These are phyloP conservation scores for Musa balbisiana DNA, from an alignment of 202 grass and related monocot species.

Conservation along the genomic window DNA sequence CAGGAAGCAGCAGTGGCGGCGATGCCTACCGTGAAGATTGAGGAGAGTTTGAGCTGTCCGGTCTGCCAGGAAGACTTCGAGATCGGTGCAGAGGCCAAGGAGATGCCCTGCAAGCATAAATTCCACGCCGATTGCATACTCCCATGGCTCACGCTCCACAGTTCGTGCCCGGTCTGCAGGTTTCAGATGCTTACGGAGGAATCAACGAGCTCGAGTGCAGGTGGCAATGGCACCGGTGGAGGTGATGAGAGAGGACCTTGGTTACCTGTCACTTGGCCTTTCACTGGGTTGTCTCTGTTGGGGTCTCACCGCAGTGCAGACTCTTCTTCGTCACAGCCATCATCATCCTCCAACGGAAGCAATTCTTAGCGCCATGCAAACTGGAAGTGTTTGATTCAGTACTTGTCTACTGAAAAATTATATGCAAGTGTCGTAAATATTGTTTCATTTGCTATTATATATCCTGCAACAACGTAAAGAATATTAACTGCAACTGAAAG, in stretches of 20 bases:
- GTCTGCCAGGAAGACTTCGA: constrained; percentile 63
- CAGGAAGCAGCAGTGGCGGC: constrained; percentile 58
- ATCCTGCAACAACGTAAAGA: no score
- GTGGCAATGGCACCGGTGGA: constrained; percentile 24
- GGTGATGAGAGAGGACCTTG: constrained; percentile 30
- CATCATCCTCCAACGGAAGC: constrained; percentile 1
- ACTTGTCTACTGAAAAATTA: background rate
- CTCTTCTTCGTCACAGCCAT: background rate
- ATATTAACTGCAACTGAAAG: no score
- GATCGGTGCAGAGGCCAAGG: constrained; percentile 40
- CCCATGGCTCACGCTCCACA: constrained; percentile 87
- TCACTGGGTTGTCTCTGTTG: constrained; percentile 28
- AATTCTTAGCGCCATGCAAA: constrained; percentile 4
- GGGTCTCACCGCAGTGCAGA: background rate
- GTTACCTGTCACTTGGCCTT: constrained; percentile 35
- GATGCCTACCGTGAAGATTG: constrained; percentile 49
- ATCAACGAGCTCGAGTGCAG: constrained; percentile 37
- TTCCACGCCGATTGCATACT: constrained; percentile 72
- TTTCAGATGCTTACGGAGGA: constrained; percentile 58
- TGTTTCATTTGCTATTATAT: background rate
- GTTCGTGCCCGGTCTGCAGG: constrained; percentile 82
- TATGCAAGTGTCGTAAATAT: constrained; percentile 1
- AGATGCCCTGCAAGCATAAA: constrained; percentile 76
- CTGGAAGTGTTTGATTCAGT: background rate
- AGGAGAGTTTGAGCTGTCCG: constrained; percentile 44